These are phyloP conservation scores for Cercophora scortea DNA, from an alignment of 495 filamentous ascomycete genomes.

Conservation along the genomic window DNA sequence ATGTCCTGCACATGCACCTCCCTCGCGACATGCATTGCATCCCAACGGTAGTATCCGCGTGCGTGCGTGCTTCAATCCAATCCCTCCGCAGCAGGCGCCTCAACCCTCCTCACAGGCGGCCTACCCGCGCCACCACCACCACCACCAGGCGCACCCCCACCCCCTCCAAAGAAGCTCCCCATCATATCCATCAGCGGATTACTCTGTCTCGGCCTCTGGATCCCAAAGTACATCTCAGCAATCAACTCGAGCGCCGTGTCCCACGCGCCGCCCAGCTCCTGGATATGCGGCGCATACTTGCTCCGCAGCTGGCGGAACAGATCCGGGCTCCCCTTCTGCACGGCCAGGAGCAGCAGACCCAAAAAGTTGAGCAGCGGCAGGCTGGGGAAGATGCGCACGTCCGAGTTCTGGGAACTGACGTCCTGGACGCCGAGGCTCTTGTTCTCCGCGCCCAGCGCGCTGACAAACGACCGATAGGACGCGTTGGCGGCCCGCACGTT, in stretches of 20 bases:
- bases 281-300: constrained; percentile 72
- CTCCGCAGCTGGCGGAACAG: constrained; percentile 74
- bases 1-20: background rate
- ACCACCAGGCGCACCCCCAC: constrained; percentile 27
- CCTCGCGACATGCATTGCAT: background rate
- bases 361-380: constrained; percentile 92
- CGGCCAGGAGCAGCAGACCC: constrained; percentile 68
- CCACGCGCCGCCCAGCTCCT: constrained; percentile 64
- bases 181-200: constrained; percentile 97
- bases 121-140: constrained; percentile 29
- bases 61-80: constrained; percentile 29
- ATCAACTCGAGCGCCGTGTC: constrained; percentile 78
- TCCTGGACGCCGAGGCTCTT: constrained; percentile 64
- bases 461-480: constrained; percentile 71
- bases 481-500: constrained; percentile 86
- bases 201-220: constrained; percentile 75
- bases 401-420: constrained; percentile 65
- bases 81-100: constrained; percentile 43
- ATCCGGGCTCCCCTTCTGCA: constrained; percentile 71
- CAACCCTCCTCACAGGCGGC: constrained; percentile 35
- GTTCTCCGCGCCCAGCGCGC: constrained; percentile 57
- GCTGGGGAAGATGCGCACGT: constrained; percentile 75
- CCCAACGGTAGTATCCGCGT: background rate
- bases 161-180: constrained; percentile 84
- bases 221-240: constrained; percentile 96